Percentiles rank a stretch among this genome's conserved stretches.
Evolutionary conservation across 345 rosid genomes (phyloP).

Genomic region (Tarenaya hassleriana): DNA sequence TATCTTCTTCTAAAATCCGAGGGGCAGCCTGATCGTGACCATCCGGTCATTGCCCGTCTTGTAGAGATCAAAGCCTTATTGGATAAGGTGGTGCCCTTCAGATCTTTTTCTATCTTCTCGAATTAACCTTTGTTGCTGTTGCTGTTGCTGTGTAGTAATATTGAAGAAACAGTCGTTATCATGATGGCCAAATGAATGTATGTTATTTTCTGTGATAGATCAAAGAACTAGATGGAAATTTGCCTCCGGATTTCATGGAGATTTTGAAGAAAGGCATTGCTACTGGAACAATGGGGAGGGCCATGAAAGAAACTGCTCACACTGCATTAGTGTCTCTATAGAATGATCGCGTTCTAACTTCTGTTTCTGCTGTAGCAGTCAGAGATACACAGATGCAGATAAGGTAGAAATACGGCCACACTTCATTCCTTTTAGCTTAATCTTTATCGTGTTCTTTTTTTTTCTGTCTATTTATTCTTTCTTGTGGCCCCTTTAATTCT

Average conservation of each 20-base stretch:
- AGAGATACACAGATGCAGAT: conserved; percentile 17
- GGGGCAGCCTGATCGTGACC: conserved; percentile 81
- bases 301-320: conserved; percentile 22
- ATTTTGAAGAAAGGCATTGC: conserved; percentile 31
- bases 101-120: neutral
- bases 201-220: conserved; percentile 29
- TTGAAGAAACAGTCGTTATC: conserved; percentile 1
- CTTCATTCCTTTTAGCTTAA: neutral
- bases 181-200: neutral
- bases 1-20: conserved; percentile 92
- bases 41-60: conserved; percentile 85
- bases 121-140: conserved; percentile 1
- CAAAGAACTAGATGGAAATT: conserved; percentile 61
- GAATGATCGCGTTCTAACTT: conserved; percentile 7
- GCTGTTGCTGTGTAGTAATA: neutral
- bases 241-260: conserved; percentile 58
- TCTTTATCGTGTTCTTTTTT: conserved; percentile 4
- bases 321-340: too few species aligned
- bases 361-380: conserved; percentile 29
- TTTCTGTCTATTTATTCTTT: conserved; percentile 14
- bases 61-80: conserved; percentile 68
- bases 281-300: conserved; percentile 21
- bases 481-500: too few species aligned
- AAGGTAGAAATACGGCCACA: conserved; percentile 29
- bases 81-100: conserved; percentile 53